phyloP scores from a whole-genome alignment of 371 early-diverging fungal species.

The Mucor piriformis region DNA sequence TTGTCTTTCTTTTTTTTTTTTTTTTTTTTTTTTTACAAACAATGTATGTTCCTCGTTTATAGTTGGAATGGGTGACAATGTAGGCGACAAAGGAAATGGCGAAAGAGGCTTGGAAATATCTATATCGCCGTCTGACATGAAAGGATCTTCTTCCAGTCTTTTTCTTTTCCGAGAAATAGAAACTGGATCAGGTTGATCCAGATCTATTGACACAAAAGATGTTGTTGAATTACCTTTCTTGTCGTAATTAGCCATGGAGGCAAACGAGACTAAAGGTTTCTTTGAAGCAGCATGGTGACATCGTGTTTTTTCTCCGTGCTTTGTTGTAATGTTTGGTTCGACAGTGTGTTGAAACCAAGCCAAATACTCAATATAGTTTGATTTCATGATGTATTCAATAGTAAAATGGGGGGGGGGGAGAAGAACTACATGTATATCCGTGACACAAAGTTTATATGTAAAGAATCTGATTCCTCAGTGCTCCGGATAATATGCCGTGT shows the following conservation, averaged over 20 bases:
- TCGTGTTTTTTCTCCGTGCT: neutral
- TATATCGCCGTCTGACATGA: neutral
- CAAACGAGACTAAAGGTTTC: neutral
- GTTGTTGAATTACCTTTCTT: neutral
- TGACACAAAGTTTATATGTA: no score
- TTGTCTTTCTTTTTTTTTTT: no score
- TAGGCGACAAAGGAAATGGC: neutral
- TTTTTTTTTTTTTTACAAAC: no score
- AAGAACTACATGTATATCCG: neutral
- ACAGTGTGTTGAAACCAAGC: constrained; percentile 19
- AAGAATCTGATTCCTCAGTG: no score
- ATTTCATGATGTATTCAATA: constrained; percentile 5
- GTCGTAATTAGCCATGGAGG: neutral
- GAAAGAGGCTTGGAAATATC: neutral
- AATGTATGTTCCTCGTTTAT: no score
- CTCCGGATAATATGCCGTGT: no score
- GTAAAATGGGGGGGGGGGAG: neutral
- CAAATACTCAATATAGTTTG: constrained; percentile 14
- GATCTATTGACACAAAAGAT: no score
- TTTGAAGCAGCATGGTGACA: constrained; percentile 5
- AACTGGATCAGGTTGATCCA: neutral
- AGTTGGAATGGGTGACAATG: neutral
- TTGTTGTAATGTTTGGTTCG: neutral
- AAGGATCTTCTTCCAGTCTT: neutral
- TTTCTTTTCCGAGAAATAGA: neutral